Base-by-base conservation (phyloP, 1,284 basidiomycete species). In the Kalmanozyma brasiliensis region DNA sequence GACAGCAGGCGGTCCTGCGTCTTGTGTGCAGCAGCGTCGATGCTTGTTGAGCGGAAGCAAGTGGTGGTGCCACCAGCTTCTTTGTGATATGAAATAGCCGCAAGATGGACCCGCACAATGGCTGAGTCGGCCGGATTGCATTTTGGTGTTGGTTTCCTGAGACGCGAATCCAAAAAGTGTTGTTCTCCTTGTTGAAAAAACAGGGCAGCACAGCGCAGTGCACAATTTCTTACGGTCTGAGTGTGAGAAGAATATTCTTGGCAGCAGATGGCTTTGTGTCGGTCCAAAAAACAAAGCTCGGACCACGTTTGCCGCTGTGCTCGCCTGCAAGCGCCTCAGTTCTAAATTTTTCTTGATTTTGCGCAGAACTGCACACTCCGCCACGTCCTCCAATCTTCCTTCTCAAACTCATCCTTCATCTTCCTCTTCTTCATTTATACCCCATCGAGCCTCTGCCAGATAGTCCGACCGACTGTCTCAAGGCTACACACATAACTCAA, bases 101-200 rank as follows among this genome's bases (percentile, higher is more conserved):
- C n/a, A n/a, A n/a, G n/a, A n/a, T n/a, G n/a, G n/a, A n/a, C n/a
- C n/a, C n/a, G n/a, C n/a, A 8, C 17, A 29, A 11, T 24, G 14
- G 32, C 29, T 51, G 48, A 55, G 24, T 61, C 51, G 59, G 59
- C 58, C 58, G 58, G 29, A 22, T 48, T 20, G 13, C 7, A n/a
- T 43, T 13, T 37, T 47, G 16, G 38, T 40, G 47, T 49, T 38
- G 37, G 33, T 52, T 24, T 51, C 49, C 48, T 26, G 16, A 40
- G 20, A 11, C 38, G 38, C 11, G 38, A 40, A 14, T 11, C 22
- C 5, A 17, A 17, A 10, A 62, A 55, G 59, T 62, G 59, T 62
- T 62, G 59, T 62, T 62, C 58, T 60, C 11, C 11, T 37, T 19
- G 2, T 24, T 23, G 13, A 44, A n/a, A 29, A 9, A 8, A 10